A percentile compares a stretch with the other conserved stretches of the same genome.
phyloP scores from a whole-genome alignment of 2,329 filamentous ascomycete species.

The Cladophialophora psammophila region DNA sequence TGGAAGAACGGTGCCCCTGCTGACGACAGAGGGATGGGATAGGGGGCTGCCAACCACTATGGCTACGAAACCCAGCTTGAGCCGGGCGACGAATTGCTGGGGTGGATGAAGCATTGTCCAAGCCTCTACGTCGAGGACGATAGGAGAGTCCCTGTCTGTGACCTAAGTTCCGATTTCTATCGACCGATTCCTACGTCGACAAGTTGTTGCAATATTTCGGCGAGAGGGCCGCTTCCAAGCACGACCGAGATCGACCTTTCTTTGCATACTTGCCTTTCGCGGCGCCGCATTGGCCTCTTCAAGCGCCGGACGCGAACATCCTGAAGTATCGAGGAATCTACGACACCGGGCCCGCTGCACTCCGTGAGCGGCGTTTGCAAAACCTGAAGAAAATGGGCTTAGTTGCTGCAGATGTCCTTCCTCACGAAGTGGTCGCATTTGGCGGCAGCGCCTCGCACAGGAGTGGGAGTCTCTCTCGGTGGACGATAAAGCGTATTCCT shows the following conservation, averaged over 20 bases:
- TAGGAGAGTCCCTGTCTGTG: neutral
- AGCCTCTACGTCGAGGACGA: conserved; percentile 10
- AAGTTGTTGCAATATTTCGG: conserved; percentile 11
- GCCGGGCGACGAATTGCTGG: neutral
- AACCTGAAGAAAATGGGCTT: conserved; percentile 65
- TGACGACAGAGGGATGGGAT: too few species aligned
- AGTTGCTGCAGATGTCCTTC: conserved; percentile 57
- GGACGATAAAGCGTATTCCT: too few species aligned
- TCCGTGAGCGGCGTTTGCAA: conserved; percentile 62
- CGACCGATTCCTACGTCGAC: conserved; percentile 7
- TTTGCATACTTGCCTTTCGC: conserved; percentile 57
- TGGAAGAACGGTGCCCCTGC: too few species aligned
- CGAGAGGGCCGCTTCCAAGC: conserved; percentile 27
- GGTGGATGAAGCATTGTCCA: neutral
- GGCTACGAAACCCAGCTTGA: conserved; percentile 43
- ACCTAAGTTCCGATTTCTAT: conserved; percentile 20
- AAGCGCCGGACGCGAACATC: conserved; percentile 63
- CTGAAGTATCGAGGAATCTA: conserved; percentile 67
- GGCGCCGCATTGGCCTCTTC: conserved; percentile 69
- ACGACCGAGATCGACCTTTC: conserved; percentile 20
- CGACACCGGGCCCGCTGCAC: conserved; percentile 66
- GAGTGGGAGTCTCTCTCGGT: too few species aligned
- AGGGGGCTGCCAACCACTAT: conserved; percentile 47
- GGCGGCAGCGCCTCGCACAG: too few species aligned
- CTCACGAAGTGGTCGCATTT: too few species aligned